Base-by-base conservation (phyloP, 2,329 filamentous ascomycete genomes). In the Periconia digitata region DNA sequence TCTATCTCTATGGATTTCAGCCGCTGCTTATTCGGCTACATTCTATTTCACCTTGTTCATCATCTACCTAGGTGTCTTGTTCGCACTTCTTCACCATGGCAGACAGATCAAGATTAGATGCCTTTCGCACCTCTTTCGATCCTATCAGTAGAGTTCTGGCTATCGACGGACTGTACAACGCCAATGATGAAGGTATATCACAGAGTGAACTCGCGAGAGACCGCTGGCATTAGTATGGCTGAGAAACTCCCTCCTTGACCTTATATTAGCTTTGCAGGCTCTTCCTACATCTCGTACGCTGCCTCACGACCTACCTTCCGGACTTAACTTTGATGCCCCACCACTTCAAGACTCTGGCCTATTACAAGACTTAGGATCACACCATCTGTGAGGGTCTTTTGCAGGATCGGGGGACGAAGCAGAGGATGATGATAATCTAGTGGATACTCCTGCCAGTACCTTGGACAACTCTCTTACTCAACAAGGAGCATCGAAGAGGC, bases 61-160 rank as follows among this genome's bases (percentile, higher is more conserved):
- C 47, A 32, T 50, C 43, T 53, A 49, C 43, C 43, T 47, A 36
- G 18, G 29, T 13, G 20, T 20, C 40, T 46, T 36, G 23, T 21
- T 48, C 29, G 47, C 36, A 22, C 27, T 32, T 12, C 10, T 35
- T 2, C 44, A n/a, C 44, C 40, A 51, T 51, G 49, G 49, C 41
- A 17, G 41, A 51, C 20, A 27, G 16, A 44, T 46, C 43, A 43
- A 13, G 46, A 49, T 53, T 53, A 12, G 23, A 53, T 49, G 34
- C 50, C 40, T 53, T 53, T 53, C 29, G 43, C 43, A 23, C 24
- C 39, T 49, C 50, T 53, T 49, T 53, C 23, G n/a, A 53, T 43
- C 46, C n/a, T 17, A 44, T 6, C 13, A 41, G 37, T 24, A 51
- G 44, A 46, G 44, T 41, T 22, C 44, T 51, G 24, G 51, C 27